Base-by-base conservation (phyloP, 306 rosid species). In the Quercus ilex region DNA sequence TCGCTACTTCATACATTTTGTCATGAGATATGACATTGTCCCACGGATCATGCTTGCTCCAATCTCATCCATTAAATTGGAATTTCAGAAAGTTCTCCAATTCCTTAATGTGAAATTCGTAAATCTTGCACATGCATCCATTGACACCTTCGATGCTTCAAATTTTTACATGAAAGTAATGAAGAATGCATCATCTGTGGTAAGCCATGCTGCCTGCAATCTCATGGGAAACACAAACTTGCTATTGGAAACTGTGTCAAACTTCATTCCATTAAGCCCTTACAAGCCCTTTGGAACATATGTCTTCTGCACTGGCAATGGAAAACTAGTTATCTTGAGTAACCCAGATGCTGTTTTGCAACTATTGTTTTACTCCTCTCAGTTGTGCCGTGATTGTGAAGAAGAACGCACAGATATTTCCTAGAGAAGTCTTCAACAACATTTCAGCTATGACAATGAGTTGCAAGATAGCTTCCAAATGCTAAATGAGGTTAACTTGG, bases 281-380 rank as follows among this genome's bases (percentile, higher is more conserved):
- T 95, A 93, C 58, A 90, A 88, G 73, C 97, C 99, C 6, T 95
- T 91, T 53, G 97, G 99, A 19, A 91, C 90, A 1, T 95, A 78
- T 71, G 19, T 91, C 71, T 88, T 90, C 80, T 87, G 87, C 77
- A 86, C 86, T 0, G 93, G 86, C 51, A 77, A 75, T 35, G 88
- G 88, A 19, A 88, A 83, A 35, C 26, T 83, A 58, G 78, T 88
- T 3, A 83, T 82, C 69, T 55, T 91, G 43, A 80, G 53, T 20
- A 90, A 93, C 74, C 84, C 97, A 0, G 87, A 93, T 43, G 99
- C 98, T 2, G 85, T 88, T 79, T 69, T 91, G 79, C 99, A 95
- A 67, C 81, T 90, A 65, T 14, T 95, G 80, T 89, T 86, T 68
- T 88, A 80, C 79, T 74, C 91, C 52, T 86, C 86, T 68, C 92